phyloP scores from a whole-genome alignment of 495 filamentous ascomycete genomes.

The Penicillium arizonense region DNA sequence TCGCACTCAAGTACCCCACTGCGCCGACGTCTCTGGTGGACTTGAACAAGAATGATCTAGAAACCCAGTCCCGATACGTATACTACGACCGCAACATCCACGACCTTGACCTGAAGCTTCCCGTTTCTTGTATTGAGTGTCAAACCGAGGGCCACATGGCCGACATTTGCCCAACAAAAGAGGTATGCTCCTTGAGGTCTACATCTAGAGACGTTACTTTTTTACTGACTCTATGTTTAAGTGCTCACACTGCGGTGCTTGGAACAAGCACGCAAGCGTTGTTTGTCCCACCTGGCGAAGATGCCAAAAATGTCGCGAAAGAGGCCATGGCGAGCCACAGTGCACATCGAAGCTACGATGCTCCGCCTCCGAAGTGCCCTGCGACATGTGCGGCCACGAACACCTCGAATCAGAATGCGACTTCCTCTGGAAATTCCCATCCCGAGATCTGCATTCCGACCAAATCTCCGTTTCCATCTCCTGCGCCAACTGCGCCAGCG shows the following conservation, averaged over 20 bases:
- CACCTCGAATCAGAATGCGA: constrained; percentile 48
- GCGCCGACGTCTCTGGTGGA: constrained; percentile 41
- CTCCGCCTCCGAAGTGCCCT: constrained; percentile 38
- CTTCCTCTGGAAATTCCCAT: constrained; percentile 37
- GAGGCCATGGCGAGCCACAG: constrained; percentile 36
- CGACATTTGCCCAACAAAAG: constrained; percentile 42
- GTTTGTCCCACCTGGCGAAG: constrained; percentile 41
- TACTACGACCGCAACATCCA: constrained; percentile 60
- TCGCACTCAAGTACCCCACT: constrained; percentile 36
- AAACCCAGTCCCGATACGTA: constrained; percentile 38
- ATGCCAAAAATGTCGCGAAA: constrained; percentile 47
- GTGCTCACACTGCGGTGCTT: constrained; percentile 42
- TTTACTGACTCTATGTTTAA: constrained; percentile 21
- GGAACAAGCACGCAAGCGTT: constrained; percentile 37
- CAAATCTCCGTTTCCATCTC: constrained; percentile 40
- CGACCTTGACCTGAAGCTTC: constrained; percentile 62
- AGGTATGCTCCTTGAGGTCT: constrained; percentile 25
- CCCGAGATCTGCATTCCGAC: constrained; percentile 15
- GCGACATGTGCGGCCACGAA: constrained; percentile 44
- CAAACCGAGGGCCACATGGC: constrained; percentile 44
- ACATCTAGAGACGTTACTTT: neutral
- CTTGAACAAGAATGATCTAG: constrained; percentile 40
- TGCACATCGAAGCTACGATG: constrained; percentile 41
- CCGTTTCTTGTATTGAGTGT: constrained; percentile 53
- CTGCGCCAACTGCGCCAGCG: constrained; percentile 48